A percentile compares a stretch with the other conserved stretches of the same genome.
Evolutionary conservation across 2,329 filamentous ascomycete genomes (phyloP).

Genomic region (Colletotrichum orbiculare): DNA sequence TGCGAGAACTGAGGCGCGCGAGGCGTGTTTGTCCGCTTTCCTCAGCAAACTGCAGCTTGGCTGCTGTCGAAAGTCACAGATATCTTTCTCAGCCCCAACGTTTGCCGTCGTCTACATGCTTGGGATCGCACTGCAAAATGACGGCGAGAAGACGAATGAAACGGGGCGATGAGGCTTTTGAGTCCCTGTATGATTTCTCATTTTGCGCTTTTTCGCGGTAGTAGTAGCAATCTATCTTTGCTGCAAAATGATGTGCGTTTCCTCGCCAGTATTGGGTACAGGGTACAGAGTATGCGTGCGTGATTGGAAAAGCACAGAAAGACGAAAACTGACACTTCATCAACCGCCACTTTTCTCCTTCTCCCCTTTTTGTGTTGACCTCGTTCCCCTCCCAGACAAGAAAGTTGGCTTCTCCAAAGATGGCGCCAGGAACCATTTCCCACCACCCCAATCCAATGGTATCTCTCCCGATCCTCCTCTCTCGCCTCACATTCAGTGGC

Average conservation of each 20-base stretch:
- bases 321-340: background rate
- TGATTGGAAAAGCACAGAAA: background rate
- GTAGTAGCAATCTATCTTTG: constrained; percentile 7
- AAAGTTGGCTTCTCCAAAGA: constrained; percentile 12
- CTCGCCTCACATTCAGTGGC: background rate
- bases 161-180: no score
- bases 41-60: constrained; percentile 1
- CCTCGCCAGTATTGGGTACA: constrained; percentile 13
- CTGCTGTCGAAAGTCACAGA: no score
- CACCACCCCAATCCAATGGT: no score
- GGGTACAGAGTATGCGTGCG: background rate
- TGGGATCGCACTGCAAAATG: no score
- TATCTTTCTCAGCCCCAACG: no score
- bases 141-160: no score
- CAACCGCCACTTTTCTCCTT: background rate
- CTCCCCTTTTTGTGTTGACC: constrained; percentile 9
- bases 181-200: background rate
- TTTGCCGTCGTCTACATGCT: no score
- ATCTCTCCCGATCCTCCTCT: background rate
- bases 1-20: no score
- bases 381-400: background rate
- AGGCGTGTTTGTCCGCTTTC: constrained; percentile 5
- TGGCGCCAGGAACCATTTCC: no score
- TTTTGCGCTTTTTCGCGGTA: background rate
- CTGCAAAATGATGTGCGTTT: constrained; percentile 6